Evolutionary conservation across 192 early-diverging fungal genomes (phyloP).

Genomic region (Dimargaris xerosporica): DNA sequence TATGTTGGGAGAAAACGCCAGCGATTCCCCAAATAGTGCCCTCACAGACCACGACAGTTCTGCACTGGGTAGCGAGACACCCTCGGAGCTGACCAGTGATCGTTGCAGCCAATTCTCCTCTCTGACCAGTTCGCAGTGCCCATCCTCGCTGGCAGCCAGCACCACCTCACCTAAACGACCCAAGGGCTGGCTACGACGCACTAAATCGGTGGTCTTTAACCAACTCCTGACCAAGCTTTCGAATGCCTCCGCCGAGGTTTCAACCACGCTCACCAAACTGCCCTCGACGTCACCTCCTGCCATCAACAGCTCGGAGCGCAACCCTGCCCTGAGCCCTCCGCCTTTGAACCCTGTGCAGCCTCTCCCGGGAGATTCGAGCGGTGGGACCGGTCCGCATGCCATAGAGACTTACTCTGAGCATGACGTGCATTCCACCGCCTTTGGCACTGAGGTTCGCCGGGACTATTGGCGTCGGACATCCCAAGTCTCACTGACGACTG

Average conservation of each 20-base stretch:
- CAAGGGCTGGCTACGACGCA: slow-evolving; percentile 9
- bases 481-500: too few relatives aligned
- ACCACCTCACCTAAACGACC: neutral
- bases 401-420: too few relatives aligned
- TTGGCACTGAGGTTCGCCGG: too few relatives aligned
- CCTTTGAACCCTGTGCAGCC: too few relatives aligned
- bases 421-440: too few relatives aligned
- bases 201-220: slow-evolving; percentile 4
- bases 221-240: neutral
- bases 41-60: neutral
- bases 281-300: too few relatives aligned
- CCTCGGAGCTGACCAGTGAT: neutral
- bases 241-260: neutral
- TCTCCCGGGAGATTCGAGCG: too few relatives aligned
- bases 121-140: neutral
- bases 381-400: too few relatives aligned
- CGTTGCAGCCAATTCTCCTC: neutral
- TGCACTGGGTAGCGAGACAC: neutral
- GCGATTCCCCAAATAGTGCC: neutral
- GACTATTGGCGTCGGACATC: too few relatives aligned
- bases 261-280: too few relatives aligned
- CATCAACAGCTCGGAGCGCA: too few relatives aligned
- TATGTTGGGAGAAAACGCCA: neutral
- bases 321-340: too few relatives aligned
- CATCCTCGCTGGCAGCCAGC: neutral